Evolutionary conservation across 2,329 filamentous ascomycete species (phyloP).

Genomic region (Akanthomyces lecanii): DNA sequence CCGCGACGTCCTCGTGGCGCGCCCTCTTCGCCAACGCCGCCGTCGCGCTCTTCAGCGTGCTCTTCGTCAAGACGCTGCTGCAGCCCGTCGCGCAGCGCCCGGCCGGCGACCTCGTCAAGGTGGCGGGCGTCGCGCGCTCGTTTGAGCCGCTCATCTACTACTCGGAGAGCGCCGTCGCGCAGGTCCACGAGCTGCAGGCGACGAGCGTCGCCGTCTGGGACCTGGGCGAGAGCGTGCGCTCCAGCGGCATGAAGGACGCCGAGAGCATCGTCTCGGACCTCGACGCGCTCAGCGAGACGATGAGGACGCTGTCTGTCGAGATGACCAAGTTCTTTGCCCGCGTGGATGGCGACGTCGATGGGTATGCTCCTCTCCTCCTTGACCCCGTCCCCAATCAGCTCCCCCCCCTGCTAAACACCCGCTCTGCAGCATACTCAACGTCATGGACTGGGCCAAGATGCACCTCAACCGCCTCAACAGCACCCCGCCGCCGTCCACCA

Average conservation of each 20-base stretch:
- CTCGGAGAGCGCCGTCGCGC: constrained; percentile 80
- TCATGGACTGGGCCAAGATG: constrained; percentile 93
- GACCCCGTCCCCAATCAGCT: not conserved
- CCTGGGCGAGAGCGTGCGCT: constrained; percentile 81
- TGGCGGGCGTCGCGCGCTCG: constrained; percentile 81
- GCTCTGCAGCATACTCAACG: constrained; percentile 67
- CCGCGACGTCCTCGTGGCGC: constrained; percentile 64
- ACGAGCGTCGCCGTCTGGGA: constrained; percentile 95
- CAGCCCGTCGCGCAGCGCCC: constrained; percentile 55
- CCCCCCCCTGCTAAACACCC: constrained; percentile 18
- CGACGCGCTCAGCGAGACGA: constrained; percentile 77
- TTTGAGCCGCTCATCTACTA: constrained; percentile 95
- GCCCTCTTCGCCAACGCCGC: constrained; percentile 61
- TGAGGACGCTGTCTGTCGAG: constrained; percentile 80
- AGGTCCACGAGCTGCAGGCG: constrained; percentile 83
- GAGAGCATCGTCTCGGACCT: constrained; percentile 80
- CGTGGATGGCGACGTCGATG: constrained; percentile 89
- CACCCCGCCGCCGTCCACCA: constrained; percentile 49
- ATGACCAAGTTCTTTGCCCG: constrained; percentile 90
- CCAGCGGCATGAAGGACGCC: constrained; percentile 86
- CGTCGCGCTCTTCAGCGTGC: constrained; percentile 59
- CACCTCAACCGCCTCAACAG: constrained; percentile 69
- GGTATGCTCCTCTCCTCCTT: constrained; percentile 40
- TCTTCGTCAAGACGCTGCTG: constrained; percentile 61
- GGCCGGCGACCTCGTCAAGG: constrained; percentile 72